Evolutionary conservation across 257 asterid genomes (phyloP).

Genomic region (Forsythia viridissima): DNA sequence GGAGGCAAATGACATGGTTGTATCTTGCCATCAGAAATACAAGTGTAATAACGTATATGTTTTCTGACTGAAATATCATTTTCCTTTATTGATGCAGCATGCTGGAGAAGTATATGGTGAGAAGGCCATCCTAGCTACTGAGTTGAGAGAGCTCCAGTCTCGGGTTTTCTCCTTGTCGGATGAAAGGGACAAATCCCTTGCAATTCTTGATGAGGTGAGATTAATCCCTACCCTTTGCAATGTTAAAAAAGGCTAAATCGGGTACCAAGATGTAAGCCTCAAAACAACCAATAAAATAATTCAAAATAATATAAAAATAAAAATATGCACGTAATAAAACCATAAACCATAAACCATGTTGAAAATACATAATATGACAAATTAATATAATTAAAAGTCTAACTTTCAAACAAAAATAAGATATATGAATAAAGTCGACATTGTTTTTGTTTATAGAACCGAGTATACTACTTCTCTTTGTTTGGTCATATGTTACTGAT

Average conservation of each 20-base stretch:
- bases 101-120: conserved; percentile 96
- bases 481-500: not conserved
- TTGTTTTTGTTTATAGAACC: not conserved
- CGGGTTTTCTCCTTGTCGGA: conserved; percentile 71
- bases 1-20: conserved; percentile 84
- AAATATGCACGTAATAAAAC: too few relatives aligned
- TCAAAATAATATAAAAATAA: too few relatives aligned
- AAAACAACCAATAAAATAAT: too few relatives aligned
- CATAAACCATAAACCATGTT: too few relatives aligned
- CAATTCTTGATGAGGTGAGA: conserved; percentile 71
- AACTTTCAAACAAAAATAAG: too few relatives aligned
- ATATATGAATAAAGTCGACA: not conserved
- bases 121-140: conserved; percentile 83
- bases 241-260: not conserved
- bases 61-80: conserved; percentile 4
- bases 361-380: too few relatives aligned
- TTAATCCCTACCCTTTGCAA: not conserved
- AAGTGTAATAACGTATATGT: not conserved
- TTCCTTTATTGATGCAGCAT: conserved; percentile 44
- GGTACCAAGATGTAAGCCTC: not conserved
- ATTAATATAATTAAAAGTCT: too few relatives aligned
- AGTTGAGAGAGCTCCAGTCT: conserved; percentile 88
- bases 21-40: conserved; percentile 21
- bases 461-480: not conserved
- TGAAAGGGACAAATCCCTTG: conserved; percentile 81